phyloP scores from a whole-genome alignment of 352 stramenopile species.

The Discostella stelligera region DNA sequence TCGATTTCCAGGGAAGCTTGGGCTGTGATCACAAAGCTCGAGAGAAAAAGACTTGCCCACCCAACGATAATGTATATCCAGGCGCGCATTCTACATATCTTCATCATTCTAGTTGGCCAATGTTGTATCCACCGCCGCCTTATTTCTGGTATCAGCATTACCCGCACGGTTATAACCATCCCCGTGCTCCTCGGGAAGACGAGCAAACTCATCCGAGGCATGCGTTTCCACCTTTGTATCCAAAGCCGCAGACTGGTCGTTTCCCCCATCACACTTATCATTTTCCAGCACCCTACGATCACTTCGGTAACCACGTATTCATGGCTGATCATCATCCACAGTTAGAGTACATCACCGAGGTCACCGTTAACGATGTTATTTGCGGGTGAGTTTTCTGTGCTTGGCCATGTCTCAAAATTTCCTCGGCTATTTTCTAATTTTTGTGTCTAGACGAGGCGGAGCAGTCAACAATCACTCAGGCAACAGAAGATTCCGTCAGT shows the following conservation, averaged over 20 bases:
- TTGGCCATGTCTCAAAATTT: not conserved
- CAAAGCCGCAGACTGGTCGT: not conserved
- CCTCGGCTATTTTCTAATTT: not conserved
- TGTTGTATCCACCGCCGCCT: slow-evolving; percentile 1
- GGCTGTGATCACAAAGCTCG: not conserved
- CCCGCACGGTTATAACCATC: slow-evolving; percentile 12
- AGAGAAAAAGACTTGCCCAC: not conserved
- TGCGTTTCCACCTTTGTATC: not conserved
- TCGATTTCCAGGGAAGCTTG: not conserved
- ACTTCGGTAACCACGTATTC: not conserved
- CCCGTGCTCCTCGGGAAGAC: not conserved
- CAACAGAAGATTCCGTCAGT: slow-evolving; percentile 62
- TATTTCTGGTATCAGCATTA: slow-evolving; percentile 10
- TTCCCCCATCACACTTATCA: slow-evolving; percentile 1
- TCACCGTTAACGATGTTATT: slow-evolving; percentile 44
- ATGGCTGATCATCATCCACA: slow-evolving; percentile 1
- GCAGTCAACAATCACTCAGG: slow-evolving; percentile 43
- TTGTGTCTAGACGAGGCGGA: slow-evolving; percentile 15
- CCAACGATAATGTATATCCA: not conserved
- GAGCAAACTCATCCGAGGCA: slow-evolving; percentile 1
- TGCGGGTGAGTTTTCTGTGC: slow-evolving; percentile 26
- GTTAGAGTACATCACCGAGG: slow-evolving; percentile 15
- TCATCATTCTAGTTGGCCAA: slow-evolving; percentile 6
- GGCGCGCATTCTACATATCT: not conserved
- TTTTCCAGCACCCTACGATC: not conserved